phyloP scores from a whole-genome alignment of 257 asterid species.

The Rehmannia glutinosa region DNA sequence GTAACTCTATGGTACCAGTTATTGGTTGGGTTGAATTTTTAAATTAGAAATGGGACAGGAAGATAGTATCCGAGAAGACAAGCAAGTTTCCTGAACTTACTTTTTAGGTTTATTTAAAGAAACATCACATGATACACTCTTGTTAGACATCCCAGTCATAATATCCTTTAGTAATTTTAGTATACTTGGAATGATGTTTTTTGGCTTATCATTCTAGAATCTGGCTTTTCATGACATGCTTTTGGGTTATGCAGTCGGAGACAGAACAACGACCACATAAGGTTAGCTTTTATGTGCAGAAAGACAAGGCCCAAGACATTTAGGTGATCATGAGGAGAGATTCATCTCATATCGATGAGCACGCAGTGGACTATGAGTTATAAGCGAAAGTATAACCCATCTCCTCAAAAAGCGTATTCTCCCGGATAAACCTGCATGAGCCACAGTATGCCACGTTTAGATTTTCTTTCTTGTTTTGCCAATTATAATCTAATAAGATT shows the following conservation, averaged over 20 bases:
- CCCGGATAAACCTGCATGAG: no score
- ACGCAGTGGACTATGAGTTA: no score
- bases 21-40: slow-evolving; percentile 81
- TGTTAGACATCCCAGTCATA: neutral
- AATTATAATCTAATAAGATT: no score
- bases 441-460: no score
- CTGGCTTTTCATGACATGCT: slow-evolving; percentile 16
- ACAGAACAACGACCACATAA: slow-evolving; percentile 99
- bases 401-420: no score
- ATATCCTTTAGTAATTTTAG: neutral
- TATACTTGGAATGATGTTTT: neutral
- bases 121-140: slow-evolving; percentile 6
- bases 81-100: slow-evolving; percentile 70
- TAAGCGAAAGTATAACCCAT: no score
- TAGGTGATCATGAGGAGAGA: no score
- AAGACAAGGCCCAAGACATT: slow-evolving; percentile 47
- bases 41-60: slow-evolving; percentile 91
- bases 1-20: slow-evolving; percentile 93
- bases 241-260: slow-evolving; percentile 61
- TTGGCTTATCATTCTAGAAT: no score
- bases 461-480: no score
- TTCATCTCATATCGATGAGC: no score
- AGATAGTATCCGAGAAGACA: slow-evolving; percentile 74
- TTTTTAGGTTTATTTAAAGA: slow-evolving; percentile 58
- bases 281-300: slow-evolving; percentile 50